Evolutionary conservation across 2,329 filamentous ascomycete species (phyloP).

Genomic region (Samsoniella hepiali): DNA sequence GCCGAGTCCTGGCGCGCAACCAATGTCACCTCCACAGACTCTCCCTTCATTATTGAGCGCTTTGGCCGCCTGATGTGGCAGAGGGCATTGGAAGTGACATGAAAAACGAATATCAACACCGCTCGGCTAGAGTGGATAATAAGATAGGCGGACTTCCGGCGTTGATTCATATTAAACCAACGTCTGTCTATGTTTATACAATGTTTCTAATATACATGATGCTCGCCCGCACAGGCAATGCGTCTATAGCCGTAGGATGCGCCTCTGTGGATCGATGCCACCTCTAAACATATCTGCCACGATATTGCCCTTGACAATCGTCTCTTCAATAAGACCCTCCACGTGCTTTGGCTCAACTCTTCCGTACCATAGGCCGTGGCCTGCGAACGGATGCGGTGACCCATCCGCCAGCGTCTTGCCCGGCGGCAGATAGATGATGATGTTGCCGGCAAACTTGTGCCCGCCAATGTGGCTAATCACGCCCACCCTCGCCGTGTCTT

Average conservation of each 20-base stretch:
- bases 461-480: conserved; percentile 78
- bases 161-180: not conserved
- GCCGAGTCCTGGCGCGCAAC: too few relatives aligned
- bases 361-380: conserved; percentile 79
- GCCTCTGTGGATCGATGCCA: conserved; percentile 55
- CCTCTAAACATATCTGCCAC: conserved; percentile 71
- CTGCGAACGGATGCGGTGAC: conserved; percentile 56
- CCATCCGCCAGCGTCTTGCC: conserved; percentile 38
- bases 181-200: not conserved
- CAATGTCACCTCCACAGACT: too few relatives aligned
- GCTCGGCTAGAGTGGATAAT: not conserved
- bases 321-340: conserved; percentile 71
- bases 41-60: not conserved
- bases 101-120: conserved; percentile 1
- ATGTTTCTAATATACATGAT: not conserved
- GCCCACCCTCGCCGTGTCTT: conserved; percentile 57
- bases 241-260: conserved; percentile 46
- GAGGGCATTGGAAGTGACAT: not conserved
- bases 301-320: conserved; percentile 62
- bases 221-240: not conserved
- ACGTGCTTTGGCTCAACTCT: conserved; percentile 72
- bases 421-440: conserved; percentile 76
- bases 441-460: conserved; percentile 82
- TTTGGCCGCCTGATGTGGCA: not conserved
- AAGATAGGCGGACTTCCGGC: not conserved